A percentile compares a stretch with the other conserved stretches of the same genome.
Evolutionary conservation across 495 filamentous ascomycete genomes (phyloP).

Genomic region (Penicillium alfredii): DNA sequence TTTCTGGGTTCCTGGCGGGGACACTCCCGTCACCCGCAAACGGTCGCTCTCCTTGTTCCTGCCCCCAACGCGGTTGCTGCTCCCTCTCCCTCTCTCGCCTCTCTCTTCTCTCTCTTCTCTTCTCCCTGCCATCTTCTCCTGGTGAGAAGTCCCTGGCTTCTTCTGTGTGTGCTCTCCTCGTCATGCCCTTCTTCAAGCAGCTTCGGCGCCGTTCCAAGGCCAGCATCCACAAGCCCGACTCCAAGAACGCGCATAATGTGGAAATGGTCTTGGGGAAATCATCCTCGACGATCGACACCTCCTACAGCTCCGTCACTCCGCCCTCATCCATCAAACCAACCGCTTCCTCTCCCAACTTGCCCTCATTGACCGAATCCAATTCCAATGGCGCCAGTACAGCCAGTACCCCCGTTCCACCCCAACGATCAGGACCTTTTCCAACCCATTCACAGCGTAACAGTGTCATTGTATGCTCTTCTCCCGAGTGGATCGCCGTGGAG

Average conservation of each 20-base stretch:
- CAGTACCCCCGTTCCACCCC: conserved; percentile 37
- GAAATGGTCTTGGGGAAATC: conserved; percentile 51
- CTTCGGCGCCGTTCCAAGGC: conserved; percentile 68
- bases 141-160: conserved; percentile 10
- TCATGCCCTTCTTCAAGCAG: conserved; percentile 68
- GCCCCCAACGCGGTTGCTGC: conserved; percentile 1
- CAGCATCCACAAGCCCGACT: conserved; percentile 53
- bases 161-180: conserved; percentile 5
- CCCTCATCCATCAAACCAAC: conserved; percentile 55
- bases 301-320: conserved; percentile 51
- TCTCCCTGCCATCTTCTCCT: conserved; percentile 7
- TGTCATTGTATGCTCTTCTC: conserved; percentile 44
- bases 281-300: conserved; percentile 58
- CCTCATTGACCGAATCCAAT: conserved; percentile 44
- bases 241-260: conserved; percentile 50
- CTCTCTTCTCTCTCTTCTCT: conserved; percentile 7
- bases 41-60: conserved; percentile 4
- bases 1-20: no score
- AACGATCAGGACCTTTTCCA: conserved; percentile 36
- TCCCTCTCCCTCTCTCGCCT: conserved; percentile 3
- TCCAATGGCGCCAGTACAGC: conserved; percentile 26
- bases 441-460: conserved; percentile 47
- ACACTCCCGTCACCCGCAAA: not conserved
- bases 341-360: conserved; percentile 47
- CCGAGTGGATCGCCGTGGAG: no score